Base-by-base conservation (phyloP, 1,284 basidiomycete species). In the Tremellales sp. region DNA sequence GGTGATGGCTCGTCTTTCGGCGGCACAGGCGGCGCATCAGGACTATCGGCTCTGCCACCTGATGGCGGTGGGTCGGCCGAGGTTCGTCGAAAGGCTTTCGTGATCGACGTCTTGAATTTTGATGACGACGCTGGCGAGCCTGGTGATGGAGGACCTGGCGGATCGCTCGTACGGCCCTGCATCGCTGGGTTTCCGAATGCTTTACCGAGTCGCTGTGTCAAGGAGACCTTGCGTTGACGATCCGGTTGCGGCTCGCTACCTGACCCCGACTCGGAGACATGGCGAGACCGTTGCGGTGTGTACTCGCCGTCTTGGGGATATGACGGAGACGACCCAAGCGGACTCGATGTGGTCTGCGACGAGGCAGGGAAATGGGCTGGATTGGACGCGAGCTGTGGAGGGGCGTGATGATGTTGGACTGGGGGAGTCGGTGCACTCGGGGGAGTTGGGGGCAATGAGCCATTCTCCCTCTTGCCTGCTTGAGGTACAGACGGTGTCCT, bases 131-230 rank as follows among this genome's bases (percentile, higher is more conserved):
- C 37, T n/a, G 45, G n/a, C 3, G 35, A 39, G 4, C 27, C 17
- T 6, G 31, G 23, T 22, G 39, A 40, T 19, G 26, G 26, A 35
- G 17, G 19, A 21, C 19, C 17, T 15, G 43, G 17, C 21, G 26
- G 22, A 5, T 15, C 27, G 23, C 27, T 22, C 29, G 29, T 7
- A 35, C 19, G 27, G 19, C 33, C 19, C 13, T 49, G 35, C 5
- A 47, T 35, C 11, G 47, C 43, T 11, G 43, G 46, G n/a, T 50
- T 48, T 2, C 41, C 42, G 41, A 56, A 53, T 2, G 52, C 53
- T 19, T 51, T 46, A 21, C 54, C 59, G 23, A 61, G 36, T 29
- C 60, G 48, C 4, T 54, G 39, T 11, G 57, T 52, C 11, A 62
- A 44, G 3, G 60, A 62, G 3, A 52, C 44, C 26, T 60, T 57